Percentiles rank a stretch among this genome's conserved stretches.
Evolutionary conservation across 2,329 filamentous ascomycete genomes (phyloP).

Genomic region (Botrytis aclada): DNA sequence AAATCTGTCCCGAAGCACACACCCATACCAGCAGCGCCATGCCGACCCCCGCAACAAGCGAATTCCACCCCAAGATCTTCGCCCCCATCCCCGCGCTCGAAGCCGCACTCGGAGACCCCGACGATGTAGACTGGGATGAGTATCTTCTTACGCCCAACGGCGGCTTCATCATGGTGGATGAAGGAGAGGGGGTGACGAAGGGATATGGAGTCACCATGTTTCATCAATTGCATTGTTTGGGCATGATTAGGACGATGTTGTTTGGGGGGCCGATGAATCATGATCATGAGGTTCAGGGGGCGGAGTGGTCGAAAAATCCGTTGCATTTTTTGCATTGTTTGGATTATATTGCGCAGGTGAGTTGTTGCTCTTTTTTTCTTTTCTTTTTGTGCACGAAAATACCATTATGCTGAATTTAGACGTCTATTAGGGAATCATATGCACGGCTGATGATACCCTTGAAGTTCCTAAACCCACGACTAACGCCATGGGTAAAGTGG

Average conservation of each 20-base stretch:
- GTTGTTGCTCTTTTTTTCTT: accelerated
- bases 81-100: background rate
- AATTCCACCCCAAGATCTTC: background rate
- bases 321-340: background rate
- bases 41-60: background rate
- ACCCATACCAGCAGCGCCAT: background rate
- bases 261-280: background rate
- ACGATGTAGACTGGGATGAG: constrained; percentile 1
- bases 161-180: background rate
- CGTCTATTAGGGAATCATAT: background rate
- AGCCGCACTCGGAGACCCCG: background rate
- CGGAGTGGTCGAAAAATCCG: background rate
- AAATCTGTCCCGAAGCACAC: background rate
- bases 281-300: background rate
- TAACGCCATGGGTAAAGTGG: background rate
- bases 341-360: background rate
- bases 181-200: background rate
- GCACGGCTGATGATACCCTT: background rate
- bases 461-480: background rate
- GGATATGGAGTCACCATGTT: constrained; percentile 1
- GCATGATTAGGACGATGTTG: background rate
- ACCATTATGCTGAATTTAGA: background rate
- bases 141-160: background rate
- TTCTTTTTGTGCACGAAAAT: background rate
- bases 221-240: constrained; percentile 3